Base-by-base conservation (phyloP, 2,329 filamentous ascomycete genomes). In the Fusarium staphyleae region DNA sequence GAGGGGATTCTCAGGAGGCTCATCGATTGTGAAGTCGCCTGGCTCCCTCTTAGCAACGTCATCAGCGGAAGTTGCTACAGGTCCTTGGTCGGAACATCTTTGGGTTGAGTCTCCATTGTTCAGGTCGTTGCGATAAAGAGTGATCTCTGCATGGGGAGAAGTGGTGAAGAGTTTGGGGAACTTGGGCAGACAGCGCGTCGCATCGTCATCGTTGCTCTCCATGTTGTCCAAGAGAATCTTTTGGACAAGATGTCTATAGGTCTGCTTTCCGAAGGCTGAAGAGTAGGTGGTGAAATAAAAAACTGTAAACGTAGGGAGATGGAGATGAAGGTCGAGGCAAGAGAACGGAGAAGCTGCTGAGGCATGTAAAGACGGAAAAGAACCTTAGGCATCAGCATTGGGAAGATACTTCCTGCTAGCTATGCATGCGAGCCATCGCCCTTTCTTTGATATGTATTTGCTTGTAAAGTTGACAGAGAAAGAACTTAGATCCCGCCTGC, bases 151-250 rank as follows among this genome's bases (percentile, higher is more conserved):
- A 11, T 55, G 51, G 28, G 18, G n/a, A 9, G 57, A 30, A 11
- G 48, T 26, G 13, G 52, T 43, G 10, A 63, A 63, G 18, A 57
- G 45, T 18, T 48, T 60, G 4, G 64, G 60, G 4, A 59, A 51
- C 11, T 46, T 63, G 28, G 65, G 57, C 34, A 66, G 62, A 14
- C 55, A 66, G 22, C 51, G 49, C 4, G 39, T 32, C 10, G 35
- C 47, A 28, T 58, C 39, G 14, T 57, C 48, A 14, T 52, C 37
- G 15, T 62, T 19, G 34, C 46, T 57, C 66, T 58, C 66, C 55
- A 66, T 66, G 15, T 29, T 45, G 26, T 45, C 18, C 15, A 55
- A 22, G 22, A 35, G 34, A 15, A 44, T 12, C 29, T 14, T 11
- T 28, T n/a, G 22, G n/a, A 15, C 19, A 13, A 22, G 36, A 47